Conservation (phyloP, 2,329 filamentous ascomycete genomes). For the Neofusicoccum sp. region DNA sequence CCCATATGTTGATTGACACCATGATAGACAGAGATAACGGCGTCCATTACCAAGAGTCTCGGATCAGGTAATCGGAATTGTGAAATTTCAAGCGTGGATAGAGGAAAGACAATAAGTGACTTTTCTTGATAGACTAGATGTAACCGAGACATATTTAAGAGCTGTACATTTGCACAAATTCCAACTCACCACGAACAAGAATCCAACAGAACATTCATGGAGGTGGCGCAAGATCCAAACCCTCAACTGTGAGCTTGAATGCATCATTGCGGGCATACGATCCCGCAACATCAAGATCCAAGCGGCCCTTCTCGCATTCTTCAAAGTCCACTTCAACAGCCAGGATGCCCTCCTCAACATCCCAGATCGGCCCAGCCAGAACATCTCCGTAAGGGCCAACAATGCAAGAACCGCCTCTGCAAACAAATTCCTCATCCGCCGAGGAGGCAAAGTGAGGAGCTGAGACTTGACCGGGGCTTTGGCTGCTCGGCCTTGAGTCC, state of each 20-base stretch:
- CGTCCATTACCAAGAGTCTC: no score
- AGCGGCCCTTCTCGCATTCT: constrained; percentile 75
- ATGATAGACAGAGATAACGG: no score
- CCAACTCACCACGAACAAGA: not conserved
- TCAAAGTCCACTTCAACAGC: constrained; percentile 79
- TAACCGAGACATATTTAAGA: not conserved
- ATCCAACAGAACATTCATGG: constrained; percentile 29
- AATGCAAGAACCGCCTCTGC: constrained; percentile 78
- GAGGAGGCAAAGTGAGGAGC: not conserved
- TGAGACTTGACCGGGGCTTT: not conserved
- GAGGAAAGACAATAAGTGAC: not conserved
- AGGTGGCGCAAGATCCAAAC: constrained; percentile 60
- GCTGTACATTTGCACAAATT: no score
- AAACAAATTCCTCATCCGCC: constrained; percentile 54
- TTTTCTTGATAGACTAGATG: not conserved
- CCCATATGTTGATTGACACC: no score
- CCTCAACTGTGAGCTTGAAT: constrained; percentile 60
- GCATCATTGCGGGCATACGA: constrained; percentile 76
- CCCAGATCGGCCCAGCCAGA: constrained; percentile 78
- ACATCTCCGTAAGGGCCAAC: constrained; percentile 77
- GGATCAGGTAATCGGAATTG: no score
- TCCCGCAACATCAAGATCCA: constrained; percentile 82
- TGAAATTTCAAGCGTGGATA: not conserved
- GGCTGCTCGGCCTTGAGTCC: not conserved
- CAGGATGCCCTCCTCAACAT: constrained; percentile 66